A percentile compares a stretch with the other conserved stretches of the same genome.
phyloP scores from a whole-genome alignment of 73 alveolate genomes.

The Effrenium voratum region DNA sequence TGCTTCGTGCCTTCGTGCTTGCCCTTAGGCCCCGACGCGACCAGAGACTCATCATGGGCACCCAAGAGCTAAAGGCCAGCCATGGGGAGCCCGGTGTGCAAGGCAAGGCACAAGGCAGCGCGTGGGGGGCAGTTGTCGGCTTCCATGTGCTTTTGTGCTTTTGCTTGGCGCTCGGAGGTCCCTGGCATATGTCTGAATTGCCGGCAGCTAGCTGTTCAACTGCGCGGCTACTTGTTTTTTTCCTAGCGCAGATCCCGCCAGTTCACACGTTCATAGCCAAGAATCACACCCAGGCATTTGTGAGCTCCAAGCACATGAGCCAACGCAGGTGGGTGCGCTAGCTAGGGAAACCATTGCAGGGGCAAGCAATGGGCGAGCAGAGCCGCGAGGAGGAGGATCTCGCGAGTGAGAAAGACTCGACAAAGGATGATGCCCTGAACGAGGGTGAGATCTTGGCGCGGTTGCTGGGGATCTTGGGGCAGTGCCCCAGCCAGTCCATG shows the following conservation, averaged over 20 bases:
- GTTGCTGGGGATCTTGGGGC: slow-evolving; percentile 17
- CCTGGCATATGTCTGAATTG: neutral
- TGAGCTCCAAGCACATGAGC: too few relatives aligned
- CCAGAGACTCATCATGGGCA: slow-evolving; percentile 24
- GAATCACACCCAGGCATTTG: neutral
- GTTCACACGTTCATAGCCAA: neutral
- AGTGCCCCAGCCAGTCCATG: slow-evolving; percentile 30
- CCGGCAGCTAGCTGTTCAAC: neutral
- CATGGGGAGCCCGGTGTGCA: neutral
- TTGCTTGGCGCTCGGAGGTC: neutral
- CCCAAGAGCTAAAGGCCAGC: slow-evolving; percentile 27
- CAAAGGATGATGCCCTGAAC: neutral
- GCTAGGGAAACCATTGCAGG: slow-evolving; percentile 74
- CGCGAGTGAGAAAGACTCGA: too few relatives aligned
- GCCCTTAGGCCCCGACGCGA: slow-evolving; percentile 17
- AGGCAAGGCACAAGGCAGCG: neutral
- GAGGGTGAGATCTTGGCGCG: slow-evolving; percentile 47
- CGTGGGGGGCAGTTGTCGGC: neutral
- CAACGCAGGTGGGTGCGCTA: slow-evolving; percentile 17
- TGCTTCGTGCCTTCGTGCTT: too few relatives aligned
- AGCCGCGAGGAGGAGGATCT: slow-evolving; percentile 41
- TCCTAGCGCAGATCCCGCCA: neutral
- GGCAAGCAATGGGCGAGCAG: slow-evolving; percentile 90
- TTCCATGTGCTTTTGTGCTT: too few relatives aligned
- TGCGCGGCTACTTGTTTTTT: slow-evolving; percentile 4